Evolutionary conservation across 768 basidiomycete genomes (phyloP), one percentile per base, ranked within the genome.

Genomic region (Mycena alexandri): DNA sequence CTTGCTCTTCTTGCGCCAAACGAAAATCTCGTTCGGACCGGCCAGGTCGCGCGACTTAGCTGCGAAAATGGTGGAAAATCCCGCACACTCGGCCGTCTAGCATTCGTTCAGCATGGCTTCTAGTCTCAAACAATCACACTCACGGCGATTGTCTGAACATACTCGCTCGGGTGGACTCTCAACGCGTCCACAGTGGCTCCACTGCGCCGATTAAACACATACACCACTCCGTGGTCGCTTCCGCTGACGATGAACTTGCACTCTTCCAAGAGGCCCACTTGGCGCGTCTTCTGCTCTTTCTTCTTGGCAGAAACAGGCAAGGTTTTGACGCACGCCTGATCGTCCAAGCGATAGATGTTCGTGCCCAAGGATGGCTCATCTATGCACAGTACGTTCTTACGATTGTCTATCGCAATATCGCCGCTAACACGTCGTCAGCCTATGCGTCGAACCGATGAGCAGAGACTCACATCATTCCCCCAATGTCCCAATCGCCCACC

Each of bases 181-280:
- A 73, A 62, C 38, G 52, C 33, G 34, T 69, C 70, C 3, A 67
- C 42, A 29, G 29, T 29, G 4, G 61, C 47, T 38, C 65, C 61
- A 25, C 56, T 71, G 16, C 62, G 55, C 19, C 64, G 47, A 47
- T 73, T 62, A 34, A 65, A 73, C 19, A 69, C 52, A 29, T 71
- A 69, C 17, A 73, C 70, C 11, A 69, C 24, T 36, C 70, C 72
- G 55, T 73, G 70, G 58, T 73, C 70, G 60, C 70, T 71, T 13
- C 67, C 58, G 42, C 71, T 69, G 29, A 71, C 56, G 24, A 73
- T 61, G 29, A 46, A 57, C 34, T 54, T 10, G 29, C 29, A 29
- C 29, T 29, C 61, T 17, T 71, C 64, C 34, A 55, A 36, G 51
- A 73, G 60, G 14, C 33, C 54, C 43, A 71, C 70, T 43, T 71